These are phyloP conservation scores for Talaromyces pinophilus DNA, from an alignment of 2,329 filamentous ascomycete genomes.

Conservation along the genomic window DNA sequence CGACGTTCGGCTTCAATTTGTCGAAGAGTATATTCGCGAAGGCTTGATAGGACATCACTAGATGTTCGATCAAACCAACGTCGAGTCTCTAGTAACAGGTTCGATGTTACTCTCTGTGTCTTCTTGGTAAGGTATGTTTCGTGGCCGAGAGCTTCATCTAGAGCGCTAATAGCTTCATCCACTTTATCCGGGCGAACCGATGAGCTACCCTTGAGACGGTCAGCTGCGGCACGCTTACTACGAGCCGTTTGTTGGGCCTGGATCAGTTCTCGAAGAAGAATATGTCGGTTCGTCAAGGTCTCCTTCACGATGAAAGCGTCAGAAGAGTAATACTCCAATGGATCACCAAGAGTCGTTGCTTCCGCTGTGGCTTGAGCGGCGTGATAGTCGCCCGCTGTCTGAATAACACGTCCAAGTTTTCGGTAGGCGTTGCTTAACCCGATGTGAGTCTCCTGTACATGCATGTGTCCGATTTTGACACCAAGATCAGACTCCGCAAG, in stretches of 20 bases:
- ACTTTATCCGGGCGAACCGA: slow-evolving; percentile 93
- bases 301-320: slow-evolving; percentile 99
- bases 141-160: slow-evolving; percentile 82
- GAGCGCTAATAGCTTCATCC: slow-evolving; percentile 88
- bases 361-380: slow-evolving; percentile 95
- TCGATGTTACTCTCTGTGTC: slow-evolving; percentile 83
- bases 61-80: slow-evolving; percentile 88
- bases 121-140: slow-evolving; percentile 82
- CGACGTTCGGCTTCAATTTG: slow-evolving; percentile 95
- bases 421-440: slow-evolving; percentile 88
- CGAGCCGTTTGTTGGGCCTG: slow-evolving; percentile 85
- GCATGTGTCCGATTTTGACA: slow-evolving; percentile 82
- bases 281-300: slow-evolving; percentile 94
- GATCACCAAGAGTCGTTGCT: slow-evolving; percentile 90
- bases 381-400: slow-evolving; percentile 92
- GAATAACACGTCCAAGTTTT: slow-evolving; percentile 90
- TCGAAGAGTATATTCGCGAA: slow-evolving; percentile 89
- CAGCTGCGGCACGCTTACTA: slow-evolving; percentile 79
- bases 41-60: slow-evolving; percentile 75
- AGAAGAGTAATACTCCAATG: slow-evolving; percentile 89
- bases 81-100: slow-evolving; percentile 82
- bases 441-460: slow-evolving; percentile 84
- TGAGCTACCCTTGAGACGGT: slow-evolving; percentile 81
- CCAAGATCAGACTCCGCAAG: slow-evolving; percentile 92
- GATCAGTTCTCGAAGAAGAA: slow-evolving; percentile 86